Conservation (phyloP, 2,329 filamentous ascomycete species). For the Endoconidiophora laricicola region DNA sequence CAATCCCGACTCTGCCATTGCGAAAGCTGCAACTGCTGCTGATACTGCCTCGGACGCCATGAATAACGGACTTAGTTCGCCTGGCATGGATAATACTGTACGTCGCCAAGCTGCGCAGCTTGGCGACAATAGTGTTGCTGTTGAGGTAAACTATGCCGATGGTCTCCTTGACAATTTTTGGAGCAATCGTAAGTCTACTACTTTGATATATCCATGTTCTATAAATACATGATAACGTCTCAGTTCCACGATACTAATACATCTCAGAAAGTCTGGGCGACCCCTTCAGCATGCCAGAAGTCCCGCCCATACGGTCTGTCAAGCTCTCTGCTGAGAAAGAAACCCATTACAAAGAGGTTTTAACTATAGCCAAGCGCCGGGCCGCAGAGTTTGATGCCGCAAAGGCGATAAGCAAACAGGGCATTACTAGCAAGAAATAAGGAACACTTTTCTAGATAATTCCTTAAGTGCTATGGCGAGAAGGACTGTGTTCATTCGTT, state of each 20-base stretch:
- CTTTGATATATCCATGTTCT: neutral
- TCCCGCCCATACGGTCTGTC: slow-evolving; percentile 6
- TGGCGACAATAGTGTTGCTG: neutral
- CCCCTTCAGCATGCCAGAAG: slow-evolving; percentile 8
- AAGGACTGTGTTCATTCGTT: too few relatives aligned
- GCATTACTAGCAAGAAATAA: neutral
- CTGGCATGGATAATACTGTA: neutral
- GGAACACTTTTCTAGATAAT: neutral
- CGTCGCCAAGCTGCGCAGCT: neutral
- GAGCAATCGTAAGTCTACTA: slow-evolving; percentile 2
- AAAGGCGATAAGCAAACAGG: too few relatives aligned
- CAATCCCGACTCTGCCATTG: neutral
- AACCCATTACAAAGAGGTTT: neutral
- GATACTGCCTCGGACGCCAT: neutral
- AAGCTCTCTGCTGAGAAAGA: slow-evolving; percentile 4
- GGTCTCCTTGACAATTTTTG: slow-evolving; percentile 1
- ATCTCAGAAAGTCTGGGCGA: slow-evolving; percentile 5
- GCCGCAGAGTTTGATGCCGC: neutral
- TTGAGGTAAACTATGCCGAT: neutral
- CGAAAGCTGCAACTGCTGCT: neutral
- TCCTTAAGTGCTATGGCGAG: too few relatives aligned
- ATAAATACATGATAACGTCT: neutral
- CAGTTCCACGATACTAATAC: neutral
- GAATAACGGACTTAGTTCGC: slow-evolving; percentile 5
- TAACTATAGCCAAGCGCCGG: slow-evolving; percentile 2